phyloP scores from a whole-genome alignment of 176 grass and related monocot species.

The Canna indica region DNA sequence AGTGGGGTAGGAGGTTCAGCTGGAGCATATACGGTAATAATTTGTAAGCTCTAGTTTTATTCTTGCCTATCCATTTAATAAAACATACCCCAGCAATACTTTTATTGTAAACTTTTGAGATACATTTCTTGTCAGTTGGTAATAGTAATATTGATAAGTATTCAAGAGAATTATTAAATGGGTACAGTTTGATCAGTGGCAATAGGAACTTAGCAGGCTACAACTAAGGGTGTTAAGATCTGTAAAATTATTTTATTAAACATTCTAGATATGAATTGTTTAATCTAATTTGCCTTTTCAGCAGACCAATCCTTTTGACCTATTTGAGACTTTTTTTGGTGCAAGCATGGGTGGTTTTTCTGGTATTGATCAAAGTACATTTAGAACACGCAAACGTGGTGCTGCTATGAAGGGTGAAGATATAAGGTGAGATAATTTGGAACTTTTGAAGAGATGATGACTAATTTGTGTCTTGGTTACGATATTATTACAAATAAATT shows the following conservation, averaged over 20 bases:
- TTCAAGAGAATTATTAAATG: not conserved
- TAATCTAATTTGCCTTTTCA: constrained; percentile 12
- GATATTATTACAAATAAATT: not conserved
- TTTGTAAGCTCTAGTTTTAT: constrained; percentile 26
- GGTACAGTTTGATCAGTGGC: not conserved
- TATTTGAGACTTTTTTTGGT: constrained; percentile 96
- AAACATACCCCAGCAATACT: not conserved
- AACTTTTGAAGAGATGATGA: not conserved
- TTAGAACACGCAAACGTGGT: constrained; percentile 68
- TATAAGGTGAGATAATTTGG: constrained; percentile 54
- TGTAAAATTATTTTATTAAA: not conserved
- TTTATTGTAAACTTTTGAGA: constrained; percentile 2
- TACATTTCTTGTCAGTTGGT: not conserved
- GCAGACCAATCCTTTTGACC: constrained; percentile 96
- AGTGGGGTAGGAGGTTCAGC: constrained; percentile 67
- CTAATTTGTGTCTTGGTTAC: not conserved
- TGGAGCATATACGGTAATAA: constrained; percentile 83
- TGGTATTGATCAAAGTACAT: constrained; percentile 70
- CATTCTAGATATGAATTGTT: constrained; percentile 17
- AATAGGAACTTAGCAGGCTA: not conserved
- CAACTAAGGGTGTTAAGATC: not conserved
- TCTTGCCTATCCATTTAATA: not conserved
- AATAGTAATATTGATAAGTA: not conserved
- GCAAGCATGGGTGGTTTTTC: constrained; percentile 88
- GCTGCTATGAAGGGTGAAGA: constrained; percentile 79